Evolutionary conservation across 129 eudicot species (phyloP), one percentile per base, ranked within the genome.

Genomic region (Arctium minus): DNA sequence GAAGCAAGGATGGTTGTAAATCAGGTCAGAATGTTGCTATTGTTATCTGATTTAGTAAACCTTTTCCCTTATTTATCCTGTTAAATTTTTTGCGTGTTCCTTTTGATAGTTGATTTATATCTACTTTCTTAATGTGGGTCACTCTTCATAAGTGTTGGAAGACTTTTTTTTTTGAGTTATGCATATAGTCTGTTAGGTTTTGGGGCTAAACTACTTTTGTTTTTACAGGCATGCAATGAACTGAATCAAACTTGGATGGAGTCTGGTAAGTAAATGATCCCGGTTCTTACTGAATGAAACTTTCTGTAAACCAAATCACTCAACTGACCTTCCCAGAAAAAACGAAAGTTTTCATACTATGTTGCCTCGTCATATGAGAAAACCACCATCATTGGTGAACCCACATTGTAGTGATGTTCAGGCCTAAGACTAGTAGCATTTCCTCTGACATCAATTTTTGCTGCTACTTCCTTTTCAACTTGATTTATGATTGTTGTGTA

Each of bases 1-100:
- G 99, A 96, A 87, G 99, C 99, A 76, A 87, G 99, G 85, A 96
- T 96, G 99, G 99, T 96, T 36, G 99, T 96, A 80, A 96, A 96
- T 90, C 99, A 96, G 99, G 99, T 96, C 60, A 88, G 85, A 80
- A 44, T 37, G 29, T n/a, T 29, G 29, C 38, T 71, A 56, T 46
- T 15, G 9, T 39, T 77, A 22, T 27, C 76, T 29, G 37, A 13
- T 9, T 10, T 8, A 32, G 9, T 62, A 6, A 76, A 32, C 13
- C 4, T 56, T 8, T 32, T 15, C 74, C 72, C n/a, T 53, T 33
- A 6, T 6, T 71, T 35, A 71, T 71, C 22, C 75, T n/a, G 40
- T 6, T 60, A 17, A 74, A 8, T 13, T 37, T 13, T 62, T 2
- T 29, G 8, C 35, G 17, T 30, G 32, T 82, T 75, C 12, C 2